A percentile compares a stretch with the other conserved stretches of the same genome.
Conservation (phyloP, 306 rosid genomes). For the Quercus bicolor region DNA sequence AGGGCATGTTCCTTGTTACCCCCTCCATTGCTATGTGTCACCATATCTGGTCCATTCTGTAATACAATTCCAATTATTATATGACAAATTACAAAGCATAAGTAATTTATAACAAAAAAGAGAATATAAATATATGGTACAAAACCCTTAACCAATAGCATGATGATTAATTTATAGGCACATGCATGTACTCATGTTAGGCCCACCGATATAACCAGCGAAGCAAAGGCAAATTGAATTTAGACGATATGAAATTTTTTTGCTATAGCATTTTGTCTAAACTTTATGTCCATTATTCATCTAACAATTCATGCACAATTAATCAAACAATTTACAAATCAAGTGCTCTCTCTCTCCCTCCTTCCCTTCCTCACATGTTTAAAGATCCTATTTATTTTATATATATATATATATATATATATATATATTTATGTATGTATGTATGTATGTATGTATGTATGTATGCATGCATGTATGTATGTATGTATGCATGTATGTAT, state of each 20-base stretch:
- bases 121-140: no score
- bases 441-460: no score
- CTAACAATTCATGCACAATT: background rate
- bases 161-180: background rate
- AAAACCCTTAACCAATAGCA: background rate
- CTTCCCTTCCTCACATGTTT: background rate
- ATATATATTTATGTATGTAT: accelerated
- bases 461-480: no score
- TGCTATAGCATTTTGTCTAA: slow-evolving; percentile 15
- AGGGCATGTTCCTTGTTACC: slow-evolving; percentile 33
- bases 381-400: background rate
- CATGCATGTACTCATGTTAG: slow-evolving; percentile 3
- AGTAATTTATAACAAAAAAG: background rate
- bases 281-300: background rate
- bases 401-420: accelerated
- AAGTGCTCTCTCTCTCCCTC: background rate
- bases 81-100: background rate
- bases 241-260: background rate
- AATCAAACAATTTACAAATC: background rate
- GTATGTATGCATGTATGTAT: no score
- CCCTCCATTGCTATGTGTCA: slow-evolving; percentile 28
- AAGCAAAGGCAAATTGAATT: slow-evolving; percentile 6
- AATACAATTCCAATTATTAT: slow-evolving; percentile 9
- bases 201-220: slow-evolving; percentile 1
- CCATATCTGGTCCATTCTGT: slow-evolving; percentile 51